phyloP scores from a whole-genome alignment of 176 grass and related monocot genomes.

The Tuctoria greenei region DNA sequence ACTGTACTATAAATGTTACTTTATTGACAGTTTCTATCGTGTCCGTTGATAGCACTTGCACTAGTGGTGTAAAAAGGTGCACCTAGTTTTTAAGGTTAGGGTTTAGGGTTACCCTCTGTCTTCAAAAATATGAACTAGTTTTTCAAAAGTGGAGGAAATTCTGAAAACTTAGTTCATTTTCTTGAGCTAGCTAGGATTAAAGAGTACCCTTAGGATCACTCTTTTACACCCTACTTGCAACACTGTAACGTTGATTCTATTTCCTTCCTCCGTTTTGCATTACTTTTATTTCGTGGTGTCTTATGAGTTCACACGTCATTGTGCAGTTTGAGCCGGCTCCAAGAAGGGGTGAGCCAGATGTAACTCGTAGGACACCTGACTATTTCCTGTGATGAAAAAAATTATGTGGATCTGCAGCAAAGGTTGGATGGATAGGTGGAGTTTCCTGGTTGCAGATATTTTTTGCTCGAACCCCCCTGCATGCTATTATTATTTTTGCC shows the following conservation, averaged over 20 bases:
- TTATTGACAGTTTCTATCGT: neutral
- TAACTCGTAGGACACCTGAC: conserved; percentile 91
- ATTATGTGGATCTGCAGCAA: conserved; percentile 36
- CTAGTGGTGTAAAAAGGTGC: no score
- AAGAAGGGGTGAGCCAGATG: conserved; percentile 89
- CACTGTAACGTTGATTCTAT: neutral
- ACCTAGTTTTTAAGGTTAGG: no score
- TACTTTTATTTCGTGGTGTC: neutral
- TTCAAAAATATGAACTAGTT: no score
- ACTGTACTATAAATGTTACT: neutral
- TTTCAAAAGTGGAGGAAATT: no score
- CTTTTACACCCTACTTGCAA: neutral
- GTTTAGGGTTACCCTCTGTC: no score
- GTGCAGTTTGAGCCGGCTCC: conserved; percentile 80
- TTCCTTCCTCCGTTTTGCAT: neutral
- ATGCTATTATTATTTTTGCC: conserved; percentile 42
- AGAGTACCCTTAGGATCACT: no score
- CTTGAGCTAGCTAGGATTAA: no score
- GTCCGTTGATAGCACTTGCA: neutral
- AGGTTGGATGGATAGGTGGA: conserved; percentile 51
- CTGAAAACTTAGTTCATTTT: no score
- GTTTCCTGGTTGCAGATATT: conserved; percentile 45
- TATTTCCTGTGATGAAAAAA: conserved; percentile 76
- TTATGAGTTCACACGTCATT: conserved; percentile 17
- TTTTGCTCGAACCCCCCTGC: conserved; percentile 35